Base-by-base conservation (phyloP, 371 early-diverging fungal species). In the Chytridiales sp. region DNA sequence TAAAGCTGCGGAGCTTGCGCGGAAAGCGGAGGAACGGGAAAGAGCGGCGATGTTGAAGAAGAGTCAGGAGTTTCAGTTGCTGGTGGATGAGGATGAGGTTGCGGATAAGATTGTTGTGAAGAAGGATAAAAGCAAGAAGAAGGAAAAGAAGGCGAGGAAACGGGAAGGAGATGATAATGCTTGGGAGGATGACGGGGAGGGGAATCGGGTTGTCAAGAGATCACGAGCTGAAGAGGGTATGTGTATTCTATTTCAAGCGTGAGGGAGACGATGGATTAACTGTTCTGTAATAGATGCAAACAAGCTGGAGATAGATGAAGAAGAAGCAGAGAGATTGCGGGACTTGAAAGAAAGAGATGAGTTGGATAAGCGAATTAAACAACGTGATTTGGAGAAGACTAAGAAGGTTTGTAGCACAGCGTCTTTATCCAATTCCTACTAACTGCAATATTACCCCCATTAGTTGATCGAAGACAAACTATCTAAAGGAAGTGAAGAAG, bases 311-410 rank as follows among this genome's bases (percentile, higher is more conserved):
- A 60, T 65, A 3, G 81, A 80, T 46, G 77, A 70, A 8, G 72
- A 70, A 29, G 85, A 78, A 47, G 77, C 85, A 17, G 88, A 85
- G 44, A 77, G 84, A 8, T 81, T 85, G 34, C 66, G 68, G 53
- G 87, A 87, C 62, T 55, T 78, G 15, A 46, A 64, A 35, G 97
- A 97, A 66, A 85, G 94, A 53, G 95, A 95, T 63, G 98, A 88
- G 56, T 90, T 95, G 74, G 92, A 86, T 3, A 81, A 88, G 50
- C 71, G 95, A 36, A 62, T 97, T 39, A 81, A 83, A 67, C 85
- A 89, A 53, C 88, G 84, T 64, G 97, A 97, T 65, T 83, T 87
- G 61, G 86, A 88, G 40, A 81, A 81, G 59, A 91, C 90, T 1
- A 93, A 87, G 49, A 88, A 84, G 70, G 62, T 82, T 32, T 15